Base-by-base conservation (phyloP, 495 filamentous ascomycete species). In the Xylaria scruposa region DNA sequence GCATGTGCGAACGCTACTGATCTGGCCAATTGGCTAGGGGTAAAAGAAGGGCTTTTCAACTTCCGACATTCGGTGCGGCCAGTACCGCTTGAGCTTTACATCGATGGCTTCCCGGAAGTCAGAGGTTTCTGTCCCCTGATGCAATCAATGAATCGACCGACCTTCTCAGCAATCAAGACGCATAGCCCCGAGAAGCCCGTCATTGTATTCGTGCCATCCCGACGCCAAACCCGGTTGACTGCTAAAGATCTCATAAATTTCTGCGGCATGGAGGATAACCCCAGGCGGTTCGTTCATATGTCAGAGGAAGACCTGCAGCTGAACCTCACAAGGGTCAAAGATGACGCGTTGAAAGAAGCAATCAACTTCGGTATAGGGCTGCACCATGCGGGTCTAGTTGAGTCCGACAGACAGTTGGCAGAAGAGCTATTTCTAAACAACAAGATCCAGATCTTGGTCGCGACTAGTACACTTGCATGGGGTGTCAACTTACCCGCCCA, bases 121-220 rank as follows among this genome's bases (percentile, higher is more conserved):
- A 90, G 94, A 67, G 96, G 97, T 13, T 99, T 98, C 81, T 98
- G 97, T 75, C 94, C 97, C 10, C 81, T 99, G 68, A 99, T 99
- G 96, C 95, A 98, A 81, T 95, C 93, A 0, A 99, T 99, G 96
- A 99, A 99, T 73, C 89, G 97, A 9, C 96, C 96, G 15, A 97
- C 96, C 0, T 99, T 98, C 83, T 85, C 98, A 13, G 97, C 95
- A 0, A 97, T 99, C 82, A 95, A 98, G 79, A 92, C 89, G 13
- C 97, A 99, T 80, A 97, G 94, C 12, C 96, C 96, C 0, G 91
- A 94, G 36, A 98, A 98, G 78, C 96, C 96, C 0, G 96, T 98
- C 6, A 99, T 99, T 80, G 96, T 98, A 4, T 99, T 99, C 76
- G 96, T 99, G 40, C 94, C 96, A 29, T 98, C 96, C 36, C 92